Conservation (phyloP, 2,329 filamentous ascomycete species). For the Alternaria consortialis region DNA sequence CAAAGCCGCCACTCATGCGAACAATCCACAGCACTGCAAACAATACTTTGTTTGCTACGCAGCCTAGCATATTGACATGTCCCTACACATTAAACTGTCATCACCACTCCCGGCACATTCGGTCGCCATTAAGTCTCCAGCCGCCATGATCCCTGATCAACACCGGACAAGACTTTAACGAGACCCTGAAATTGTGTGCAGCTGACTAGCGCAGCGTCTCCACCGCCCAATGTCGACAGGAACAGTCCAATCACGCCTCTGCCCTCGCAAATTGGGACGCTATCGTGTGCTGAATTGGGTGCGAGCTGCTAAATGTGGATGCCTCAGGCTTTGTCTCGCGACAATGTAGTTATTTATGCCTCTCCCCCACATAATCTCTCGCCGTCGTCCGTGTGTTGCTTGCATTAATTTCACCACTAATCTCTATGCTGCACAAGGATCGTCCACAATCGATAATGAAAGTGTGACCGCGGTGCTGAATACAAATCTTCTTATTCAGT, state of each 20-base stretch:
- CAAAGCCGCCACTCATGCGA: constrained; percentile 1
- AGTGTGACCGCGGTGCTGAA: neutral
- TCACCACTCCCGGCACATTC: neutral
- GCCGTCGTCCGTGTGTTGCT: neutral
- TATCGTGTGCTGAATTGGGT: neutral
- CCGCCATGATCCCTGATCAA: constrained; percentile 9
- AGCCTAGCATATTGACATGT: neutral
- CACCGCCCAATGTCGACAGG: constrained; percentile 2
- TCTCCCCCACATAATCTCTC: neutral
- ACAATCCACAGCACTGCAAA: neutral
- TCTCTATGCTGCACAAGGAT: neutral
- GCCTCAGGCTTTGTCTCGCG: neutral
- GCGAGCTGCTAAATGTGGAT: neutral
- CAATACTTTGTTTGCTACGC: constrained; percentile 1
- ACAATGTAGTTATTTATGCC: neutral
- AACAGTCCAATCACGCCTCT: constrained; percentile 6
- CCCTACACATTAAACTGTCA: constrained; percentile 2
- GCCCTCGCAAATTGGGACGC: neutral
- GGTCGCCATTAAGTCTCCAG: neutral
- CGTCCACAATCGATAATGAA: neutral
- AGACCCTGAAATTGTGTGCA: constrained; percentile 16
- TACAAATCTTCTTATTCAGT: neutral
- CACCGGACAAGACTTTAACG: neutral
- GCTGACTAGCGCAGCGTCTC: constrained; percentile 7
- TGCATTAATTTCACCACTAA: neutral